phyloP scores from a whole-genome alignment of 139 green algal genomes.

The Diplosphaera chodatii region DNA sequence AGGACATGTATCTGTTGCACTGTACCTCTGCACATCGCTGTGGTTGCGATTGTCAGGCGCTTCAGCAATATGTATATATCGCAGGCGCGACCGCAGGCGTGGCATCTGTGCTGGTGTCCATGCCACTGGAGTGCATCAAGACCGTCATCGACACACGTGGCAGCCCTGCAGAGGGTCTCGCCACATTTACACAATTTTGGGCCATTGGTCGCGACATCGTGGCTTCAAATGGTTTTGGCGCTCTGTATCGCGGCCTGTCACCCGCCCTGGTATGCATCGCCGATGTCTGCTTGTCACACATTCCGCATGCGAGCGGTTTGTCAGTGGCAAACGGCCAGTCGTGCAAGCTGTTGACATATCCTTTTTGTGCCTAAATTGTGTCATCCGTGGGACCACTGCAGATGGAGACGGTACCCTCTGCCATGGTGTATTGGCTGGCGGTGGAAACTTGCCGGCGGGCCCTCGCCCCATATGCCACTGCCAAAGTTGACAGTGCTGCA shows the following conservation, averaged over 20 bases:
- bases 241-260: slow-evolving; percentile 55
- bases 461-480: slow-evolving; percentile 5
- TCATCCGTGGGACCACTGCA: no score
- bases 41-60: not conserved
- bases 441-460: slow-evolving; percentile 27
- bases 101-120: slow-evolving; percentile 53
- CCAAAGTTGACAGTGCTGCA: not conserved
- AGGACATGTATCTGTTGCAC: no score
- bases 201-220: slow-evolving; percentile 30
- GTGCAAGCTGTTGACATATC: no score
- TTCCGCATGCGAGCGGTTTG: no score
- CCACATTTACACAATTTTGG: slow-evolving; percentile 27
- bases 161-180: slow-evolving; percentile 3
- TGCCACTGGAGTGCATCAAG: slow-evolving; percentile 65
- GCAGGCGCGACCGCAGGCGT: slow-evolving; percentile 46
- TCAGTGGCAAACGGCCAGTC: no score
- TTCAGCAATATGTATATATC: no score
- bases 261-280: slow-evolving; percentile 35
- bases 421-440: slow-evolving; percentile 40
- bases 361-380: no score
- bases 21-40: not conserved
- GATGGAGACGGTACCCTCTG: slow-evolving; percentile 26
- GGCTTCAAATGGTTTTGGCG: slow-evolving; percentile 22
- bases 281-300: no score
- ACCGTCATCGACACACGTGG: slow-evolving; percentile 47